These are phyloP conservation scores for Boletus tylopilopsis DNA, from an alignment of 768 basidiomycete species.

Conservation along the genomic window DNA sequence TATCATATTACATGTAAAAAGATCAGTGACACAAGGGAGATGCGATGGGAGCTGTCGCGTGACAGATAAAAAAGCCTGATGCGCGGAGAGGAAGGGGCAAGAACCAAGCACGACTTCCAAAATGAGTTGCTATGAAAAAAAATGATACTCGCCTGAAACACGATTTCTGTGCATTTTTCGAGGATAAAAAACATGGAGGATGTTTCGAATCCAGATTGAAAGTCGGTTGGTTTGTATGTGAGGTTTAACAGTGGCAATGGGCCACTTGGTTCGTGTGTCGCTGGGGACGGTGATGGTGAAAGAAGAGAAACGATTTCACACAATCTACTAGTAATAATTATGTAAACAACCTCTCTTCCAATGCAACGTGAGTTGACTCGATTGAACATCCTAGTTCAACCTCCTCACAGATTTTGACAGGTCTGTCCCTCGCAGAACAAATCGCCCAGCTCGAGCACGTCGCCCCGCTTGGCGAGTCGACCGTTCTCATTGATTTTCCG, in stretches of 20 bases:
- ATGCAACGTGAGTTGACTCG: constrained; percentile 33
- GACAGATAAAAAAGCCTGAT: constrained; percentile 32
- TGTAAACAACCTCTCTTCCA: constrained; percentile 27
- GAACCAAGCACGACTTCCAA: constrained; percentile 21
- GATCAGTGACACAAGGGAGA: constrained; percentile 30
- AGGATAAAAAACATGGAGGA: constrained; percentile 34
- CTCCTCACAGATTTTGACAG: constrained; percentile 21
- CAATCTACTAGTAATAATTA: constrained; percentile 30
- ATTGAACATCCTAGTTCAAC: background rate
- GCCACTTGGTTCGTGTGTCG: constrained; percentile 29
- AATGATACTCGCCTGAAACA: constrained; percentile 27
- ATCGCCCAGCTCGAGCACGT: constrained; percentile 75
- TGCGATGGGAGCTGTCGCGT: constrained; percentile 35
- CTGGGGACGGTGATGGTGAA: constrained; percentile 32
- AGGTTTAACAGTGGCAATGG: constrained; percentile 23
- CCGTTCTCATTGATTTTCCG: background rate
- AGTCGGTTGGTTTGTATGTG: constrained; percentile 13
- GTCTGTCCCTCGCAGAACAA: constrained; percentile 71
- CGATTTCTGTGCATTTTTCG: constrained; percentile 38
- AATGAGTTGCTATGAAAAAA: constrained; percentile 22
- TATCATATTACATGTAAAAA: constrained; percentile 37
- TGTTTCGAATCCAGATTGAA: constrained; percentile 36
- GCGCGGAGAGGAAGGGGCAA: constrained; percentile 19
- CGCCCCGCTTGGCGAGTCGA: constrained; percentile 59
- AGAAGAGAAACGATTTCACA: constrained; percentile 21